Percentiles rank a stretch among this genome's conserved stretches.
These are phyloP conservation scores for Yarrowia sp. DNA, from an alignment of 805 yeast genomes.

Conservation along the genomic window DNA sequence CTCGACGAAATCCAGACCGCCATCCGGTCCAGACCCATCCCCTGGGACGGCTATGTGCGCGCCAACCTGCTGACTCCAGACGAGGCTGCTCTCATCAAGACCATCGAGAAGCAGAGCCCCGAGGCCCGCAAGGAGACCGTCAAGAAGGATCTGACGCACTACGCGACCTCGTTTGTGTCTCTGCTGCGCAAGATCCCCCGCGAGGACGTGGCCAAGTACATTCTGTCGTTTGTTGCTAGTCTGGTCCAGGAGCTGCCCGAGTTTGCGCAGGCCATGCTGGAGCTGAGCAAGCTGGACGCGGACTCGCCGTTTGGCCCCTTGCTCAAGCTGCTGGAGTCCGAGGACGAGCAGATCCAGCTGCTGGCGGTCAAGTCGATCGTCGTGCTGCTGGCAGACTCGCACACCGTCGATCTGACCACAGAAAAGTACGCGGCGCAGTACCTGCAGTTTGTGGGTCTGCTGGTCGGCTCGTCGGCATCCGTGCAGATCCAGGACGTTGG, in stretches of 20 bases:
- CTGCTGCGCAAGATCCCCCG: conserved; percentile 54
- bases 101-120: conserved; percentile 48
- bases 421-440: conserved; percentile 45
- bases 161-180: conserved; percentile 54
- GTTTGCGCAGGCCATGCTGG: conserved; percentile 43
- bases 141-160: conserved; percentile 46
- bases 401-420: conserved; percentile 30
- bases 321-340: conserved; percentile 57
- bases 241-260: conserved; percentile 39
- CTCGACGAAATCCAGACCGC: conserved; percentile 46
- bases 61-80: conserved; percentile 63
- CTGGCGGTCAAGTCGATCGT: conserved; percentile 56
- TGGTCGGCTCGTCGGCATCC: conserved; percentile 42
- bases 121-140: conserved; percentile 39
- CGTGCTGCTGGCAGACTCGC: conserved; percentile 42
- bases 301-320: conserved; percentile 51
- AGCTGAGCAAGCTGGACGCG: conserved; percentile 45
- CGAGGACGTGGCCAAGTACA: conserved; percentile 64
- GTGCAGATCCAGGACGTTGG: conserved; percentile 57
- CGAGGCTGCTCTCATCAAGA: conserved; percentile 63
- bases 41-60: conserved; percentile 89
- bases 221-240: conserved; percentile 62
- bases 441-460: conserved; percentile 36
- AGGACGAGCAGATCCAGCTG: conserved; percentile 57
- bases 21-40: conserved; percentile 75